Evolutionary conservation across 2,329 filamentous ascomycete genomes (phyloP).

Genomic region (Rutstroemia sp.): DNA sequence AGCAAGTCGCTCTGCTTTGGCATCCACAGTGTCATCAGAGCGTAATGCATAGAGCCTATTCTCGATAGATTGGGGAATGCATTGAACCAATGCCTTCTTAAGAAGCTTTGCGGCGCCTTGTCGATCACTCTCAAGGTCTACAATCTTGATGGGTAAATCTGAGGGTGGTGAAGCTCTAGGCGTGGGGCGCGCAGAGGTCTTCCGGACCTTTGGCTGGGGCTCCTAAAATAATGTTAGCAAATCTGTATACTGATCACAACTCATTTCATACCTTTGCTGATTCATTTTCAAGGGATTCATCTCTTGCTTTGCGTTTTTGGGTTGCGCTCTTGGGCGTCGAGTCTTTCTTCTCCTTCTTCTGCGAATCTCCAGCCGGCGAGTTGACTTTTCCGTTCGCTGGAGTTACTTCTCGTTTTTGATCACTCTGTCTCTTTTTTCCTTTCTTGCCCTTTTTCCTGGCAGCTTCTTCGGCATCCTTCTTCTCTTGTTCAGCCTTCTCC

Average conservation of each 20-base stretch:
- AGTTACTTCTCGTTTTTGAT: slow-evolving; percentile 42
- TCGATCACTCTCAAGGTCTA: slow-evolving; percentile 54
- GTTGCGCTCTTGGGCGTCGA: slow-evolving; percentile 21
- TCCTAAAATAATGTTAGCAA: slow-evolving; percentile 28
- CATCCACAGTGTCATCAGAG: slow-evolving; percentile 54
- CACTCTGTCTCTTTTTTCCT: slow-evolving; percentile 55
- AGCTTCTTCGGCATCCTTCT: slow-evolving; percentile 35
- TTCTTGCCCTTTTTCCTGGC: slow-evolving; percentile 48
- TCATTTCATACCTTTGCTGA: slow-evolving; percentile 38
- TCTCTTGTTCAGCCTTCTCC: slow-evolving; percentile 51
- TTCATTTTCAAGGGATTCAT: slow-evolving; percentile 45
- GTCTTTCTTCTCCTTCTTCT: slow-evolving; percentile 28
- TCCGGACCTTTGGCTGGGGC: slow-evolving; percentile 42
- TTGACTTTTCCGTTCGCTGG: slow-evolving; percentile 31
- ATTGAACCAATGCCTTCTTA: slow-evolving; percentile 58
- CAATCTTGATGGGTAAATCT: slow-evolving; percentile 44
- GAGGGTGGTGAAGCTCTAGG: slow-evolving; percentile 19
- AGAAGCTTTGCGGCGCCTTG: slow-evolving; percentile 64
- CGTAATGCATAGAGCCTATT: slow-evolving; percentile 54
- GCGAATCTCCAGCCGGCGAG: slow-evolving; percentile 15
- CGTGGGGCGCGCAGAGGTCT: slow-evolving; percentile 44
- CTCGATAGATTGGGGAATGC: slow-evolving; percentile 61
- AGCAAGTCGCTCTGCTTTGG: slow-evolving; percentile 61
- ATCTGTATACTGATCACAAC: slow-evolving; percentile 4
- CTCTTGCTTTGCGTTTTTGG: slow-evolving; percentile 36